These are phyloP conservation scores for Suhomyces kilbournensis DNA, from an alignment of 805 yeast genomes.

Conservation along the genomic window DNA sequence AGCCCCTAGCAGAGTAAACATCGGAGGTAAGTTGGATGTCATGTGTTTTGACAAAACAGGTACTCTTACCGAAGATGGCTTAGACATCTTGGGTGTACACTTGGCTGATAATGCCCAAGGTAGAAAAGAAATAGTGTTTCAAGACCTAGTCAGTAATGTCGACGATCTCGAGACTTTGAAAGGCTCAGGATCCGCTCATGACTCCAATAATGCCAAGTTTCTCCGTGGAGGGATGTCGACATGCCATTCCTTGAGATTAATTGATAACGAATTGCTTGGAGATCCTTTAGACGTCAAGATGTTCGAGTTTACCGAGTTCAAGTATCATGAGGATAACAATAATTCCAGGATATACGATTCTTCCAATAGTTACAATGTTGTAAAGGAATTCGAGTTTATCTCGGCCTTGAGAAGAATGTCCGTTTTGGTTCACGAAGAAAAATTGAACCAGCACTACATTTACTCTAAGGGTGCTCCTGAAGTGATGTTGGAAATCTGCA, in stretches of 20 bases:
- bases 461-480: constrained; percentile 98
- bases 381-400: constrained; percentile 73
- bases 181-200: constrained; percentile 1
- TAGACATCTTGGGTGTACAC: constrained; percentile 72
- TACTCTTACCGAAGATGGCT: constrained; percentile 93
- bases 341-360: constrained; percentile 6
- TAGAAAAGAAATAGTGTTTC: constrained; percentile 38
- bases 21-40: constrained; percentile 92
- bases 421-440: constrained; percentile 45
- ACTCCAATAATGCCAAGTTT: constrained; percentile 23
- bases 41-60: constrained; percentile 97
- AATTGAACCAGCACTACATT: constrained; percentile 12
- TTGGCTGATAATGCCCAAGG: constrained; percentile 40
- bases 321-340: constrained; percentile 62
- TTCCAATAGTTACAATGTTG: constrained; percentile 24
- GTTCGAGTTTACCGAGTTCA: constrained; percentile 87
- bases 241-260: constrained; percentile 81
- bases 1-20: constrained; percentile 89
- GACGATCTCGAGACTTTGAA: constrained; percentile 2
- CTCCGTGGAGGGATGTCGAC: constrained; percentile 55
- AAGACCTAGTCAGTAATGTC: constrained; percentile 20
- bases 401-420: constrained; percentile 88
- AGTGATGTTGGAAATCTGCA: constrained; percentile 76
- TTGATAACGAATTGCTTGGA: constrained; percentile 81
- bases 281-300: constrained; percentile 92